These are phyloP conservation scores for Pyrenochaeta sp. DNA, from an alignment of 2,329 filamentous ascomycete species.

Conservation along the genomic window DNA sequence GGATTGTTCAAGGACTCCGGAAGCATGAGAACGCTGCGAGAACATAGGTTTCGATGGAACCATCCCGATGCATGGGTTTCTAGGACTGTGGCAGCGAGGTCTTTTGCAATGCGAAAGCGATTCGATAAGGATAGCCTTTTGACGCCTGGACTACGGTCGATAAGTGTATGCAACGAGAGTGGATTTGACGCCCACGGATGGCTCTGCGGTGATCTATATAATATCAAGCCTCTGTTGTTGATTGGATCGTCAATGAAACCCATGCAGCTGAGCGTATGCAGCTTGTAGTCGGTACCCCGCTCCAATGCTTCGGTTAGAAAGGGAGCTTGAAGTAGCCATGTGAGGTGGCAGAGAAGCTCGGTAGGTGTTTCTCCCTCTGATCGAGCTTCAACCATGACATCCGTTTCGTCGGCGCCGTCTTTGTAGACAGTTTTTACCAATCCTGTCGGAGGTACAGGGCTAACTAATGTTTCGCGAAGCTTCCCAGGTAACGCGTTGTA, in stretches of 20 bases:
- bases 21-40: constrained; percentile 16
- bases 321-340: constrained; percentile 20
- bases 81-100: constrained; percentile 14
- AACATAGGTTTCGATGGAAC: constrained; percentile 20
- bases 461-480: constrained; percentile 10
- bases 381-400: constrained; percentile 67
- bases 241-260: constrained; percentile 22
- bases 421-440: constrained; percentile 20
- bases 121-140: constrained; percentile 7
- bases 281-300: constrained; percentile 10
- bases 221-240: constrained; percentile 13
- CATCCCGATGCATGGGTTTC: constrained; percentile 18
- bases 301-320: constrained; percentile 5
- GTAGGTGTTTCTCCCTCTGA: constrained; percentile 66
- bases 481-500: constrained; percentile 14
- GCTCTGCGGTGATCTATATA: constrained; percentile 17
- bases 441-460: not conserved
- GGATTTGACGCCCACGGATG: constrained; percentile 20
- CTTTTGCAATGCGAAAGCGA: constrained; percentile 14
- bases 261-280: constrained; percentile 19
- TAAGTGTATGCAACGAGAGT: constrained; percentile 13
- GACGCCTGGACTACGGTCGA: constrained; percentile 13
- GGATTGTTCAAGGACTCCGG: constrained; percentile 12
- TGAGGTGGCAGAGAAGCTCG: constrained; percentile 18
- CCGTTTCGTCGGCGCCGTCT: constrained; percentile 11